phyloP scores from a whole-genome alignment of 1,139 yeast species.

The Sugiyamaella grinbergsii region DNA sequence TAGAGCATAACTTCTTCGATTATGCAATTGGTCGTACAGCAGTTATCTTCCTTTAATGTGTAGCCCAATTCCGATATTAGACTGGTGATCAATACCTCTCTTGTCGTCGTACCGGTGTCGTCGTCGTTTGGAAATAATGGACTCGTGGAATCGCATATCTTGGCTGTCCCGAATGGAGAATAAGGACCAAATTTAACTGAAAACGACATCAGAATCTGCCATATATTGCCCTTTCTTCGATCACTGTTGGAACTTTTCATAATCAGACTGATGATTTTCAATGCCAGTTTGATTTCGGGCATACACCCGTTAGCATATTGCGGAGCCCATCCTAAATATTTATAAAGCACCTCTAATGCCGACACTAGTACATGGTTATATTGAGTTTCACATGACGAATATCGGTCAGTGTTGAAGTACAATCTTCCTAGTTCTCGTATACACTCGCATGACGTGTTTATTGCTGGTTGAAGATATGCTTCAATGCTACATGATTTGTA shows the following conservation, averaged over 20 bases:
- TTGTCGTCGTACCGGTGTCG: not conserved
- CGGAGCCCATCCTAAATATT: conserved; percentile 28
- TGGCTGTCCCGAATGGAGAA: conserved; percentile 19
- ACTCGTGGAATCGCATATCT: conserved; percentile 6
- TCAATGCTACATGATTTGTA: conserved; percentile 21
- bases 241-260: conserved; percentile 22
- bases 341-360: conserved; percentile 32
- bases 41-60: not conserved
- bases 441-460: conserved; percentile 31
- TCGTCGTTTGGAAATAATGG: not conserved
- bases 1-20: conserved; percentile 1
- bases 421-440: conserved; percentile 30
- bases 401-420: conserved; percentile 29
- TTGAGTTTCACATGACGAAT: conserved; percentile 32
- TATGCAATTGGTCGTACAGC: not conserved
- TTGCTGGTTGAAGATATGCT: conserved; percentile 30
- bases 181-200: conserved; percentile 28
- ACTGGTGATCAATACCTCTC: conserved; percentile 15
- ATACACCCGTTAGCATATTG: conserved; percentile 20
- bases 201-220: conserved; percentile 29
- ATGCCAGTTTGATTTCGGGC: conserved; percentile 24
- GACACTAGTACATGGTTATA: conserved; percentile 34
- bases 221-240: conserved; percentile 27
- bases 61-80: conserved; percentile 18
- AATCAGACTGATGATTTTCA: conserved; percentile 26